Evolutionary conservation across 768 basidiomycete species (phyloP).

Genomic region (Tulasnella sp.): DNA sequence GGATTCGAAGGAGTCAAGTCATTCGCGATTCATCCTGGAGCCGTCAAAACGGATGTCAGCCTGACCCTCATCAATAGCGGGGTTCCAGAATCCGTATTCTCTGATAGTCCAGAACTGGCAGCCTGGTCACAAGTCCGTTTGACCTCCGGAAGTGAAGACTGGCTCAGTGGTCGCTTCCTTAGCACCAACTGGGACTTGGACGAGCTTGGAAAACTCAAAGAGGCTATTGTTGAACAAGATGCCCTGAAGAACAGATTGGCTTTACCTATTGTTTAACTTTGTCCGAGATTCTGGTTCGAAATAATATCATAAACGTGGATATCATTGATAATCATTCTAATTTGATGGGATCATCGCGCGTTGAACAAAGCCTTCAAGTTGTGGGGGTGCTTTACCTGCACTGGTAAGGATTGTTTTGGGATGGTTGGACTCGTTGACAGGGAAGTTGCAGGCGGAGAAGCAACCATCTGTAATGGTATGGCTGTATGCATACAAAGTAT

Average conservation of each 20-base stretch:
- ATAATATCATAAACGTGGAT: no score
- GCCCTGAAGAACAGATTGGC: constrained; percentile 8
- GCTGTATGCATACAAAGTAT: no score
- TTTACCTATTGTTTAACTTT: no score
- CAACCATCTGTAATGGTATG: no score
- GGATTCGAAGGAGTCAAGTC: constrained; percentile 5
- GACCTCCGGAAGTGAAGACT: constrained; percentile 4
- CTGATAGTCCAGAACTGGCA: not conserved
- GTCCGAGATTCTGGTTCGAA: no score
- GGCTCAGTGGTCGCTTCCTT: constrained; percentile 2
- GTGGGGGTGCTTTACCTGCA: no score
- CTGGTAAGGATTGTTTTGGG: no score
- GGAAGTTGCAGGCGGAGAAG: no score
- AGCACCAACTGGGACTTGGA: constrained; percentile 4
- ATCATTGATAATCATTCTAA: no score
- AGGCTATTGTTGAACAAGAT: constrained; percentile 3
- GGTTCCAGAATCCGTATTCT: not conserved
- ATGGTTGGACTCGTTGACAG: no score
- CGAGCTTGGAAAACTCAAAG: constrained; percentile 1
- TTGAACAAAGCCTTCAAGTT: no score
- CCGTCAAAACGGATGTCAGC: constrained; percentile 17
- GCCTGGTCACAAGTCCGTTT: constrained; percentile 7
- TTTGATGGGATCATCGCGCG: no score
- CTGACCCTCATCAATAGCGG: not conserved
- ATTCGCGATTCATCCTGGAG: constrained; percentile 16